A percentile compares a stretch with the other conserved stretches of the same genome.
These are phyloP conservation scores for Macrocybe sp. DNA, from an alignment of 1,284 basidiomycete genomes.

Conservation along the genomic window DNA sequence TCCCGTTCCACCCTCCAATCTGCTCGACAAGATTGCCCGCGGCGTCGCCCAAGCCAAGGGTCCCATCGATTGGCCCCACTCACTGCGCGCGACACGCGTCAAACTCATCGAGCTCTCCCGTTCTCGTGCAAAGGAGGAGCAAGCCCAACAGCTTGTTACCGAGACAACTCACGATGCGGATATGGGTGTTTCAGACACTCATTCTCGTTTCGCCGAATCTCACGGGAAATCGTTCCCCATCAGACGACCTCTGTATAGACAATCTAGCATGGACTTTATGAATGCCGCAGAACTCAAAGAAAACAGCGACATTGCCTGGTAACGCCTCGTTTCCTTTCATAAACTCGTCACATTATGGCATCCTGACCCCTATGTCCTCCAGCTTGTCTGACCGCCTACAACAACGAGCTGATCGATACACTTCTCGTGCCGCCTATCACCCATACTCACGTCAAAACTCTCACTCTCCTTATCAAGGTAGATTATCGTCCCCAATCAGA, in stretches of 20 bases:
- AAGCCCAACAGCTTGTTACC: slow-evolving; percentile 25
- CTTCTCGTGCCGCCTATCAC: slow-evolving; percentile 48
- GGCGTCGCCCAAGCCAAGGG: slow-evolving; percentile 69
- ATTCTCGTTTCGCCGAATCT: slow-evolving; percentile 19
- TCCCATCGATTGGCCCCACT: slow-evolving; percentile 72
- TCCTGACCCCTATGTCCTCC: slow-evolving; percentile 9
- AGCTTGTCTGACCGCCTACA: slow-evolving; percentile 70
- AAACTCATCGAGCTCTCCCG: slow-evolving; percentile 75
- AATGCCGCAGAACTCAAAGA: slow-evolving; percentile 43
- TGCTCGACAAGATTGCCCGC: slow-evolving; percentile 77
- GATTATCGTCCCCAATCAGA: slow-evolving; percentile 34
- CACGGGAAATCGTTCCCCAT: slow-evolving; percentile 17
- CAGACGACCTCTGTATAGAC: slow-evolving; percentile 63
- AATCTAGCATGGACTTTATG: slow-evolving; percentile 84
- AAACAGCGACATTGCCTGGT: slow-evolving; percentile 59
- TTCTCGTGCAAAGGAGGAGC: slow-evolving; percentile 49
- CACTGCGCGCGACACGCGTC: slow-evolving; percentile 69
- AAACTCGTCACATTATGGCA: slow-evolving; percentile 2
- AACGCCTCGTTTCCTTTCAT: slow-evolving; percentile 21
- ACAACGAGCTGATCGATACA: slow-evolving; percentile 47
- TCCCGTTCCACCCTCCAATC: slow-evolving; percentile 72
- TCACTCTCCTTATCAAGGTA: slow-evolving; percentile 20
- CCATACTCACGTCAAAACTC: slow-evolving; percentile 49
- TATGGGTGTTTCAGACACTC: slow-evolving; percentile 30
- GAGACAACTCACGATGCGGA: slow-evolving; percentile 27